Conservation (phyloP, 768 basidiomycete genomes). For the Lactifluus volemus region DNA sequence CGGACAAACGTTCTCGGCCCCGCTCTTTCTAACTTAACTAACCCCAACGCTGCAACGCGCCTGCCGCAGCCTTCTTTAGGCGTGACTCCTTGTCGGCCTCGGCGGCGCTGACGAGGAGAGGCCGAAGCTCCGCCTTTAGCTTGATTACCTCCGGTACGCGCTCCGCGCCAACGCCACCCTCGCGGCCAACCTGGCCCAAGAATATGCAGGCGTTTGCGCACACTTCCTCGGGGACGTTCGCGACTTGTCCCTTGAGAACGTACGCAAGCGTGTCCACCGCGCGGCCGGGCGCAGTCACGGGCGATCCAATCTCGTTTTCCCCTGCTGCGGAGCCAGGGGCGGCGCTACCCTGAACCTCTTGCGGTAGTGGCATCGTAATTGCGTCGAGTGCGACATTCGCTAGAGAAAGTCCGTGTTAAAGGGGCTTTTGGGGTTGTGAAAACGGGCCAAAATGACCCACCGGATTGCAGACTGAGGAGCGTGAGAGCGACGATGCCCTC, state of each 20-base stretch:
- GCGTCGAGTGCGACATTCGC: constrained; percentile 56
- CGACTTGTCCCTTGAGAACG: constrained; percentile 43
- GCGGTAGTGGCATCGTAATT: constrained; percentile 41
- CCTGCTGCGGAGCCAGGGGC: constrained; percentile 30
- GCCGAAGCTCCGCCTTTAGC: constrained; percentile 43
- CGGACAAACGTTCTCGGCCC: not conserved
- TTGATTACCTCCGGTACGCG: constrained; percentile 29
- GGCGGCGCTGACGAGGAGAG: constrained; percentile 43
- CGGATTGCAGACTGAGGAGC: constrained; percentile 58
- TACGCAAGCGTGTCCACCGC: constrained; percentile 61
- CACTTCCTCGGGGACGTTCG: constrained; percentile 61
- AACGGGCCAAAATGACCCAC: constrained; percentile 33
- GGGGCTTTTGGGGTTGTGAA: not conserved
- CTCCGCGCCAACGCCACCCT: constrained; percentile 38
- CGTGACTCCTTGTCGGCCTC: constrained; percentile 28
- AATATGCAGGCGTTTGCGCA: constrained; percentile 70
- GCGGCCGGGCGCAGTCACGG: constrained; percentile 43
- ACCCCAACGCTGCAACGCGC: constrained; percentile 26
- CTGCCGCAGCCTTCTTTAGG: constrained; percentile 35
- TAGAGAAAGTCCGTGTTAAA: constrained; percentile 24
- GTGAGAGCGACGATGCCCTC: constrained; percentile 83
- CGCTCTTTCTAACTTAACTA: not conserved
- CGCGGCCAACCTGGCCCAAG: constrained; percentile 52
- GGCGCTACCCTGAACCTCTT: constrained; percentile 28
- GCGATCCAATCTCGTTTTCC: constrained; percentile 38